These are phyloP conservation scores for Cystofilobasidium bisporidii DNA, from an alignment of 768 basidiomycete species.

Conservation along the genomic window DNA sequence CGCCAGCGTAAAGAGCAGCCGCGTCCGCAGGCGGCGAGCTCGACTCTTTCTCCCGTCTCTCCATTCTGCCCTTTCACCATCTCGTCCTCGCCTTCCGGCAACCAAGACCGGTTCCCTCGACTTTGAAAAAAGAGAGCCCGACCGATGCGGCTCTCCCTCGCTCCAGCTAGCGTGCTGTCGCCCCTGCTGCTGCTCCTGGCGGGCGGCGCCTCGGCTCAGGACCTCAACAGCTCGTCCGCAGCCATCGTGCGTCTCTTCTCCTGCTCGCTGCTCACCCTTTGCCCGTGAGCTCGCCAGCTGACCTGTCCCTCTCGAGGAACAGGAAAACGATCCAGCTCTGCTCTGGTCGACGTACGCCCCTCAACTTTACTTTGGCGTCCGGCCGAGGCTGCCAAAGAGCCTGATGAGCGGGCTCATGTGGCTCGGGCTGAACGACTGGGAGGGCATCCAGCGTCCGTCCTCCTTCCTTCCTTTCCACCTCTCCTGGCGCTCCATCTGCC, in stretches of 20 bases:
- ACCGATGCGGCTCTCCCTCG: background rate
- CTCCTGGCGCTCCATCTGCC: background rate
- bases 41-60: too few relatives aligned
- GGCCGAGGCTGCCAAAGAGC: conserved; percentile 76
- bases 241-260: background rate
- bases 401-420: conserved; percentile 87
- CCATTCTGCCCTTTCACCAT: too few relatives aligned
- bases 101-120: background rate
- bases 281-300: background rate
- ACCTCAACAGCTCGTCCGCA: background rate
- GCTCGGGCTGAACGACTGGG: conserved; percentile 81
- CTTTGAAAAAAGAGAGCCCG: background rate
- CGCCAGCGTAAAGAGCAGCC: background rate
- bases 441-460: conserved; percentile 47
- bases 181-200: background rate
- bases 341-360: conserved; percentile 84
- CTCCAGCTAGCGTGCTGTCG: background rate
- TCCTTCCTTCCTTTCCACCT: background rate
- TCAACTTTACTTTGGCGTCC: conserved; percentile 87
- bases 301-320: background rate
- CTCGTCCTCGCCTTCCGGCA: too few relatives aligned
- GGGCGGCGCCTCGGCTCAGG: background rate
- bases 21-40: too few relatives aligned
- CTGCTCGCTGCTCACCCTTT: too few relatives aligned
- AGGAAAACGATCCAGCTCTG: conserved; percentile 35